A percentile compares a stretch with the other conserved stretches of the same genome.
Conservation (phyloP, 305 asterid species). For the Fraxinus paxiana region DNA sequence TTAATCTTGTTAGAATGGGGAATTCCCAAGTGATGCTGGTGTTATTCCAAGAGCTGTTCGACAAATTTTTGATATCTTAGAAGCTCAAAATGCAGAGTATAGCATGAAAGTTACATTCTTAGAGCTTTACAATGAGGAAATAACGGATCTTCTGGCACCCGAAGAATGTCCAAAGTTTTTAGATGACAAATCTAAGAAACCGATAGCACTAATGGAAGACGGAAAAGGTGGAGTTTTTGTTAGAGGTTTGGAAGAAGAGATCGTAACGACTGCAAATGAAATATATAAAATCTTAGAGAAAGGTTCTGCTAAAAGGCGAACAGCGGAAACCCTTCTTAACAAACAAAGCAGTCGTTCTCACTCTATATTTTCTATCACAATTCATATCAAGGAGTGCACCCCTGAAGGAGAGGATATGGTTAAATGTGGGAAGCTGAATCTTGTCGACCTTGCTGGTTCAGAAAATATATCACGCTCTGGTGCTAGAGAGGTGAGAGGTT, state of each 20-base stretch:
- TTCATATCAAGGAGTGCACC: slow-evolving; percentile 38
- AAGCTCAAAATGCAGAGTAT: slow-evolving; percentile 61
- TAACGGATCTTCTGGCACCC: slow-evolving; percentile 61
- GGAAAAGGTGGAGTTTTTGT: slow-evolving; percentile 53
- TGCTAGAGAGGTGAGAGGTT: slow-evolving; percentile 56
- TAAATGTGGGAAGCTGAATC: slow-evolving; percentile 73
- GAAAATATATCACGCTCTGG: slow-evolving; percentile 78
- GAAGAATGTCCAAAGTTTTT: slow-evolving; percentile 43
- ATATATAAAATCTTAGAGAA: slow-evolving; percentile 38
- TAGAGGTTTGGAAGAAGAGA: slow-evolving; percentile 49
- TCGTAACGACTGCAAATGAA: slow-evolving; percentile 45
- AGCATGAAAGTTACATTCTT: slow-evolving; percentile 64
- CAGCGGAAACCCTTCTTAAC: slow-evolving; percentile 48
- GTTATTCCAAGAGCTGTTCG: slow-evolving; percentile 64
- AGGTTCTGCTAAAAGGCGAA: slow-evolving; percentile 46
- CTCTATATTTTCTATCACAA: slow-evolving; percentile 60
- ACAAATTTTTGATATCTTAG: slow-evolving; percentile 33
- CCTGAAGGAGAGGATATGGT: slow-evolving; percentile 75
- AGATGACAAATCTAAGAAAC: slow-evolving; percentile 56
- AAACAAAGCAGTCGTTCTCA: slow-evolving; percentile 63
- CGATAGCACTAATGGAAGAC: slow-evolving; percentile 49
- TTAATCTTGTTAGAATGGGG: slow-evolving; percentile 51
- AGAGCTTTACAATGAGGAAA: slow-evolving; percentile 75
- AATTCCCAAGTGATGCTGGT: slow-evolving; percentile 62
- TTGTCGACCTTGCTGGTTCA: slow-evolving; percentile 84